These are phyloP conservation scores for Bertia moriformis DNA, from an alignment of 2,329 filamentous ascomycete genomes.

Conservation along the genomic window DNA sequence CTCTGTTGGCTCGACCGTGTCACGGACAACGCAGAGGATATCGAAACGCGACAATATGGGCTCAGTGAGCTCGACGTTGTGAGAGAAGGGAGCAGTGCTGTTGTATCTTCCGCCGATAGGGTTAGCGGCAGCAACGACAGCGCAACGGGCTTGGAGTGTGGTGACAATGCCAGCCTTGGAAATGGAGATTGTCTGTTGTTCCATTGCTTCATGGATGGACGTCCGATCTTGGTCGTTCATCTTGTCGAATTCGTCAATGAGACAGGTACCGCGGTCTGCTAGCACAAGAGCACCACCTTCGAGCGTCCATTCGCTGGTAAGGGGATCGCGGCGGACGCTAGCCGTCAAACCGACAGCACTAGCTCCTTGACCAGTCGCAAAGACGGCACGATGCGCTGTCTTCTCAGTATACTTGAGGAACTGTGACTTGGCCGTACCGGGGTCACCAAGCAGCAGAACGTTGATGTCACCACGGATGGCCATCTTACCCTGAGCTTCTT, in stretches of 20 bases:
- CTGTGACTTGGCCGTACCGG: constrained; percentile 95
- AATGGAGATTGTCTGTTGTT: constrained; percentile 98
- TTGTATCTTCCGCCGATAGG: constrained; percentile 94
- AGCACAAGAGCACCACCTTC: constrained; percentile 92
- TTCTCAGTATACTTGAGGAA: constrained; percentile 96
- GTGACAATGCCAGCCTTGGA: constrained; percentile 98
- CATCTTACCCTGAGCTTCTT: constrained; percentile 76
- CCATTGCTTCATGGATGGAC: constrained; percentile 98
- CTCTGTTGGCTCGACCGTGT: constrained; percentile 82
- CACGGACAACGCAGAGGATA: constrained; percentile 86
- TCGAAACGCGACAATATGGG: constrained; percentile 97
- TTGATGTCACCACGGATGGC: constrained; percentile 96
- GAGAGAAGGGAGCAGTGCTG: constrained; percentile 83
- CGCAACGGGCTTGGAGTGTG: constrained; percentile 86
- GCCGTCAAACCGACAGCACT: constrained; percentile 95
- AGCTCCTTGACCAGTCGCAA: constrained; percentile 92
- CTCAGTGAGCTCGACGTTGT: constrained; percentile 93
- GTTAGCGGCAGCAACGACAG: constrained; percentile 92
- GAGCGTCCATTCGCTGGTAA: constrained; percentile 93
- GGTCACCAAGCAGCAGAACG: constrained; percentile 86
- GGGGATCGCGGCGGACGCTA: constrained; percentile 82
- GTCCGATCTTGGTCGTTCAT: constrained; percentile 99
- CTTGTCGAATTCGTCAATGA: constrained; percentile 99
- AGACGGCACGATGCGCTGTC: constrained; percentile 89
- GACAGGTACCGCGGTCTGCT: constrained; percentile 82